These are phyloP conservation scores for Tarenaya hassleriana DNA, from an alignment of 345 rosid species.

Conservation along the genomic window DNA sequence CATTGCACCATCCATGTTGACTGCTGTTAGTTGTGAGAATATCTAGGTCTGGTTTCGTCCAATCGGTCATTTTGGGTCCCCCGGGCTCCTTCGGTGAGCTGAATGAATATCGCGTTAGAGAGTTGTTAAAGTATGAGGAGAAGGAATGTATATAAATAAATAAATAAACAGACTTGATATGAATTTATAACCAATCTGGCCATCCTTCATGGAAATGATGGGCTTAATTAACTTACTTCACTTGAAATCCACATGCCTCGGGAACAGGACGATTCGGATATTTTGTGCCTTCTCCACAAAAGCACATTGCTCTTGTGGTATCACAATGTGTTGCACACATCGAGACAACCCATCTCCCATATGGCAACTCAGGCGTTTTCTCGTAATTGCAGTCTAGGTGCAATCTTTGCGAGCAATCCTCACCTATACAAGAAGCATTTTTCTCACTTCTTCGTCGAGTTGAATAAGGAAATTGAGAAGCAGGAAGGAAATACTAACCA, in stretches of 20 bases:
- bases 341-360: constrained; percentile 87
- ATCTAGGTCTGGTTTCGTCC: constrained; percentile 76
- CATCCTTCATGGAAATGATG: too few species aligned
- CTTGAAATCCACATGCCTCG: constrained; percentile 81
- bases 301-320: constrained; percentile 89
- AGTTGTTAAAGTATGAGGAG: constrained; percentile 14
- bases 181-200: too few species aligned
- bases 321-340: constrained; percentile 85
- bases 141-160: too few species aligned
- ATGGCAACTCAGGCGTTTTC: constrained; percentile 60
- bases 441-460: not conserved
- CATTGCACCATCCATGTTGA: constrained; percentile 93
- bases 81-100: constrained; percentile 61
- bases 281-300: constrained; percentile 95
- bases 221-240: constrained; percentile 40
- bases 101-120: constrained; percentile 18
- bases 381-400: constrained; percentile 68
- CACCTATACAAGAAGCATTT: constrained; percentile 43
- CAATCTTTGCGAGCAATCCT: constrained; percentile 62
- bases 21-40: constrained; percentile 68
- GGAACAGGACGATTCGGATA: constrained; percentile 92
- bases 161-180: too few species aligned
- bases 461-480: not conserved
- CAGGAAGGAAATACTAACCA: constrained; percentile 38
- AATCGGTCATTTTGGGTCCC: constrained; percentile 56